Conservation (phyloP, 495 filamentous ascomycete species). For the Paragyromitra xinjiangensis region DNA sequence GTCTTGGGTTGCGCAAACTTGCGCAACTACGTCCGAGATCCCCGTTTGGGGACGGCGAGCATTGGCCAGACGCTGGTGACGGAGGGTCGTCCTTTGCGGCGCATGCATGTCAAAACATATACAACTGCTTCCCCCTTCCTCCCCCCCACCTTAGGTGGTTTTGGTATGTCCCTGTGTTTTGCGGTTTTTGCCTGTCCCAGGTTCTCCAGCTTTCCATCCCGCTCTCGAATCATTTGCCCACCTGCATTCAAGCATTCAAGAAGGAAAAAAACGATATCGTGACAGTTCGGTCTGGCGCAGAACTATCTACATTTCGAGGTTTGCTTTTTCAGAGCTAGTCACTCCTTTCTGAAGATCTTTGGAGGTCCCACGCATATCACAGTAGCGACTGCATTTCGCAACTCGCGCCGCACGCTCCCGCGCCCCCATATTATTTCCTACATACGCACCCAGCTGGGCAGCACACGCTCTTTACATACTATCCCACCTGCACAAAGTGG, state of each 20-base stretch:
- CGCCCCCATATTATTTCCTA: slow-evolving; percentile 27
- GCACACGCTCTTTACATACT: slow-evolving; percentile 40
- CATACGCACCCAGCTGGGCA: slow-evolving; percentile 12
- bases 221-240: slow-evolving; percentile 9
- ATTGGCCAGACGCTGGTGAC: slow-evolving; percentile 39
- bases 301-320: slow-evolving; percentile 20
- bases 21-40: slow-evolving; percentile 47
- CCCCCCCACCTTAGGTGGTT: slow-evolving; percentile 29
- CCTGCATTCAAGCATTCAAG: slow-evolving; percentile 2
- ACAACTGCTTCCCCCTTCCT: slow-evolving; percentile 36
- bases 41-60: slow-evolving; percentile 41
- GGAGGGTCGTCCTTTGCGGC: slow-evolving; percentile 40
- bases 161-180: slow-evolving; percentile 32
- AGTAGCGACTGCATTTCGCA: slow-evolving; percentile 37
- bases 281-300: slow-evolving; percentile 20
- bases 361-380: slow-evolving; percentile 17
- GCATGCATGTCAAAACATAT: slow-evolving; percentile 43
- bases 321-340: slow-evolving; percentile 40
- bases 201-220: slow-evolving; percentile 16
- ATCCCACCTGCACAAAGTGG: slow-evolving; percentile 14
- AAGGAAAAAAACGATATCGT: slow-evolving; percentile 27
- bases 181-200: slow-evolving; percentile 18
- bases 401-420: slow-evolving; percentile 23
- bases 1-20: slow-evolving; percentile 52
- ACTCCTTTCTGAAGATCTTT: slow-evolving; percentile 44